Evolutionary conservation across 768 basidiomycete species (phyloP).

Genomic region (Pleurotus tuber-regium): DNA sequence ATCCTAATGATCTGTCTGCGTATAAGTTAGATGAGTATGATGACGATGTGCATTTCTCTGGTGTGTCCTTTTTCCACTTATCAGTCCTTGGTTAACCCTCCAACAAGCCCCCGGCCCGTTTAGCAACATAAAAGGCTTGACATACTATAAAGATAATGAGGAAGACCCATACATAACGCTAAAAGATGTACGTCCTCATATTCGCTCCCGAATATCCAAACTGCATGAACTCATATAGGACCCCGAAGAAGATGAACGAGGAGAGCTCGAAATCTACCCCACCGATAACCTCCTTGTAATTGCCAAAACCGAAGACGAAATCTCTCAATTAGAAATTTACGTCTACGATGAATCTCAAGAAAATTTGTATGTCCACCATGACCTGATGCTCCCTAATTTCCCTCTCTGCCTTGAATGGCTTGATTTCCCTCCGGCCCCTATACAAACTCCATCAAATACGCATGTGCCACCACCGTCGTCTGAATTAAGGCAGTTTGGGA

Average conservation of each 20-base stretch:
- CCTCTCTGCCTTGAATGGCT: conserved; percentile 99
- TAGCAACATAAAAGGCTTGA: conserved; percentile 92
- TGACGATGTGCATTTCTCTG: conserved; percentile 52
- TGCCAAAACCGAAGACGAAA: conserved; percentile 95
- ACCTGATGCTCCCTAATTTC: conserved; percentile 95
- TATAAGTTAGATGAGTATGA: conserved; percentile 95
- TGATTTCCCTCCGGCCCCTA: conserved; percentile 75
- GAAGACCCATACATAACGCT: conserved; percentile 97
- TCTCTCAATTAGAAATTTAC: conserved; percentile 94
- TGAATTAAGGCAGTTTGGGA: conserved; percentile 52
- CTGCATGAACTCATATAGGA: conserved; percentile 41
- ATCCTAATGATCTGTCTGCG: conserved; percentile 61
- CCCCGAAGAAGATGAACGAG: conserved; percentile 77
- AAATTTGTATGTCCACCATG: conserved; percentile 95
- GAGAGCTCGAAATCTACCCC: conserved; percentile 85
- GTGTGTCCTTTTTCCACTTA: conserved; percentile 23
- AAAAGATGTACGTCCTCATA: conserved; percentile 68
- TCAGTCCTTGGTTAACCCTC: conserved; percentile 11
- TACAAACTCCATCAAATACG: conserved; percentile 41
- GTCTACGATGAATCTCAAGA: conserved; percentile 92
- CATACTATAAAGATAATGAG: conserved; percentile 86
- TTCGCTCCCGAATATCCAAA: conserved; percentile 7
- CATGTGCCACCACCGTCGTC: conserved; percentile 19
- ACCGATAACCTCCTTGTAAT: conserved; percentile 90
- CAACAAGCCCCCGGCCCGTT: conserved; percentile 62